Evolutionary conservation across 257 asterid genomes (phyloP).

Genomic region (Eucommia ulmoides): DNA sequence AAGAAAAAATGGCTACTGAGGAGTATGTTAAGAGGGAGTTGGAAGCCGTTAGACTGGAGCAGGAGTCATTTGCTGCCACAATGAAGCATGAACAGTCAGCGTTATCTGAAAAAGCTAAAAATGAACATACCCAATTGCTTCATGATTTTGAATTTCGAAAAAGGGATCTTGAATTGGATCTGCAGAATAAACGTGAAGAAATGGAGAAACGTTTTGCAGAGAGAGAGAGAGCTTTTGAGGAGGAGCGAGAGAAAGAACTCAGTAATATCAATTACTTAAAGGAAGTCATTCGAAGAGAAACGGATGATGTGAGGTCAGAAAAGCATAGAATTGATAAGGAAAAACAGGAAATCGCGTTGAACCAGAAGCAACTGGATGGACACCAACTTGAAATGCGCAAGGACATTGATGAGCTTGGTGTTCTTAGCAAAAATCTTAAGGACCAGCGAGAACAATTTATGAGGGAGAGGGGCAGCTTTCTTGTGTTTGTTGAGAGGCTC

Average conservation of each 20-base stretch:
- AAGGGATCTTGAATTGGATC: not conserved
- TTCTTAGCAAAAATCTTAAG: constrained; percentile 1
- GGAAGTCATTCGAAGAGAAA: not conserved
- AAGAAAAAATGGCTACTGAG: not conserved
- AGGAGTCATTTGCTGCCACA: constrained; percentile 1
- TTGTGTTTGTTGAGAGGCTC: not conserved
- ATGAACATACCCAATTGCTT: constrained; percentile 1
- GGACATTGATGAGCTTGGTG: constrained; percentile 1
- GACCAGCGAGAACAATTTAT: not conserved
- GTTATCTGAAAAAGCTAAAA: not conserved
- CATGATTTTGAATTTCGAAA: not conserved
- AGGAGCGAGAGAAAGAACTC: constrained; percentile 1
- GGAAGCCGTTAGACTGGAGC: not conserved
- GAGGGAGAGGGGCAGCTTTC: not conserved
- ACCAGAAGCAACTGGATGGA: not conserved
- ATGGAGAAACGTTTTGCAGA: not conserved
- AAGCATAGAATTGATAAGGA: not conserved
- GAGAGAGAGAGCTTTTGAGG: not conserved
- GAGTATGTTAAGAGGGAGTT: not conserved
- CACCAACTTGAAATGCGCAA: constrained; percentile 1
- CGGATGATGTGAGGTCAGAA: not conserved
- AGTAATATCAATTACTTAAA: not conserved
- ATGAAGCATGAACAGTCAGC: not conserved
- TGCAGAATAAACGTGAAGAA: not conserved
- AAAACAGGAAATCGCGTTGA: not conserved